Evolutionary conservation across 2,329 filamentous ascomycete genomes (phyloP).

Genomic region (Mycosphaerella sp.): DNA sequence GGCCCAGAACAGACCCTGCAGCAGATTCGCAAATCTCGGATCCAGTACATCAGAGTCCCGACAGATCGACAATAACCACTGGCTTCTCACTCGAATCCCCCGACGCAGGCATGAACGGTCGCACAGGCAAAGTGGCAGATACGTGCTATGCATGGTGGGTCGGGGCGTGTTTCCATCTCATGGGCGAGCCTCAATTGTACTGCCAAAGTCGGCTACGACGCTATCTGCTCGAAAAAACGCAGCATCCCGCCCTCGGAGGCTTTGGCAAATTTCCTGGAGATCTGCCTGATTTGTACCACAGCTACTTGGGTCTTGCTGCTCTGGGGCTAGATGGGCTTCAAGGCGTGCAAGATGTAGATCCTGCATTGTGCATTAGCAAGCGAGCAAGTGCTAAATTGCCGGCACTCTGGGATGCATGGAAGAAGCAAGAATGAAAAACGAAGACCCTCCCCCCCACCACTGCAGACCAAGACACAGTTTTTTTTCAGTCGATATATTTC

Average conservation of each 20-base stretch:
- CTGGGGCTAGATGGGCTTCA: conserved; percentile 58
- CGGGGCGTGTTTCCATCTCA: conserved; percentile 50
- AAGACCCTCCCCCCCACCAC: too few species aligned
- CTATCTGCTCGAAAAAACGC: conserved; percentile 78
- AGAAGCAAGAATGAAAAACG: too few species aligned
- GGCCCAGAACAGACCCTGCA: background rate
- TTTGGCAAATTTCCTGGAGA: conserved; percentile 45
- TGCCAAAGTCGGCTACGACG: conserved; percentile 40
- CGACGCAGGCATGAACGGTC: conserved; percentile 72
- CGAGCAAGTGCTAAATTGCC: conserved; percentile 39
- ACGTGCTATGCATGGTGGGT: conserved; percentile 98
- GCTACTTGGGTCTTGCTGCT: conserved; percentile 77
- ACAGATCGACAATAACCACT: conserved; percentile 18
- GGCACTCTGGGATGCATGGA: conserved; percentile 25
- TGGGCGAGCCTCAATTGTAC: conserved; percentile 20
- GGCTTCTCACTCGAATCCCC: conserved; percentile 9
- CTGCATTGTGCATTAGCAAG: conserved; percentile 66
- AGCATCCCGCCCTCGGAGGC: conserved; percentile 63
- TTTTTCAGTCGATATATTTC: too few species aligned
- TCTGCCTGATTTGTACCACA: conserved; percentile 69
- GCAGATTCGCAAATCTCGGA: conserved; percentile 3
- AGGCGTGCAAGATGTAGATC: conserved; percentile 69
- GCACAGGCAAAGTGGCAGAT: conserved; percentile 84
- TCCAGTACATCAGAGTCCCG: conserved; percentile 25
- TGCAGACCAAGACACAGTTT: too few species aligned